Conservation (phyloP, 768 basidiomycete genomes). For the Lentinula aciculospora region DNA sequence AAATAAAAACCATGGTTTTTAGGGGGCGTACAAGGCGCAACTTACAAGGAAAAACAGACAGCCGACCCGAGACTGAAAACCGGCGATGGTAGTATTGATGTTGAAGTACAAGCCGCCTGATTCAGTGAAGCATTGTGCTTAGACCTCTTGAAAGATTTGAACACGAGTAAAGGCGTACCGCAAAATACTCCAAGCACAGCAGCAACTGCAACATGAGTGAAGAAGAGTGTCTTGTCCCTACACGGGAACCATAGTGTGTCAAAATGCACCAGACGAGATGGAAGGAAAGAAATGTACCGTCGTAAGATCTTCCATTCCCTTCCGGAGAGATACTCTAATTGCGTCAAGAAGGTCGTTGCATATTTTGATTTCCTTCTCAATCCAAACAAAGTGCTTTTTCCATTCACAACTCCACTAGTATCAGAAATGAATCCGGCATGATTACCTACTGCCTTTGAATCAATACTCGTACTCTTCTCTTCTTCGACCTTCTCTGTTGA, state of each 20-base stretch:
- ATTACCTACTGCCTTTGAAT: slow-evolving; percentile 13
- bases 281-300: slow-evolving; percentile 30
- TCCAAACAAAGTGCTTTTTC: slow-evolving; percentile 4
- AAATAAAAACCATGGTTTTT: background rate
- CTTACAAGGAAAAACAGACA: slow-evolving; percentile 87
- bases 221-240: slow-evolving; percentile 78
- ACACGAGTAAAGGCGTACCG: slow-evolving; percentile 36
- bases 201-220: slow-evolving; percentile 71
- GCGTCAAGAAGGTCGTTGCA: slow-evolving; percentile 82
- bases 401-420: background rate
- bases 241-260: background rate
- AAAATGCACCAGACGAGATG: too few species aligned
- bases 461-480: background rate
- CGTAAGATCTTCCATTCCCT: slow-evolving; percentile 82
- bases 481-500: background rate
- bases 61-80: slow-evolving; percentile 92
- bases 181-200: slow-evolving; percentile 81
- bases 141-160: background rate
- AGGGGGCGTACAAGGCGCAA: background rate
- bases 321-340: slow-evolving; percentile 74
- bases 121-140: background rate
- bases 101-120: slow-evolving; percentile 83
- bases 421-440: too few species aligned
- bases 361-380: slow-evolving; percentile 31
- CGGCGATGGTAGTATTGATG: slow-evolving; percentile 76